Evolutionary conservation across 306 rosid species (phyloP).

Genomic region (Acacia crassicarpa): DNA sequence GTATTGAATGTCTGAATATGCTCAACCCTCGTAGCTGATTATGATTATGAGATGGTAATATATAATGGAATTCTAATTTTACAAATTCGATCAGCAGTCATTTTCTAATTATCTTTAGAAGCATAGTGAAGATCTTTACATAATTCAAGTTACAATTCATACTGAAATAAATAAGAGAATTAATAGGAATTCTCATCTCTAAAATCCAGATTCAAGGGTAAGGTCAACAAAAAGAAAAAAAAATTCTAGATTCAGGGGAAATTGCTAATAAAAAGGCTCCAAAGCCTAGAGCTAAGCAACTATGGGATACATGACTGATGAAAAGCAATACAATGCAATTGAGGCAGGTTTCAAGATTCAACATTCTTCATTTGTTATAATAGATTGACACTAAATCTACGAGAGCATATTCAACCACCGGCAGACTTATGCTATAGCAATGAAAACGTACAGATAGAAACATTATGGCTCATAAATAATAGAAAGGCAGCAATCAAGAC

Average conservation of each 20-base stretch:
- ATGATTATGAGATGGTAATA: slow-evolving; percentile 11
- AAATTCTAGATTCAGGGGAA: neutral
- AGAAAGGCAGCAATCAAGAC: neutral
- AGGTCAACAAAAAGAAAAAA: neutral
- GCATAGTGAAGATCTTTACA: slow-evolving; percentile 36
- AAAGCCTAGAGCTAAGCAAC: slow-evolving; percentile 17
- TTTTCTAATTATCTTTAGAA: slow-evolving; percentile 16
- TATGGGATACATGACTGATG: slow-evolving; percentile 7
- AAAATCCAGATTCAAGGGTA: slow-evolving; percentile 11
- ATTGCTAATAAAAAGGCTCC: neutral
- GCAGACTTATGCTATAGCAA: neutral
- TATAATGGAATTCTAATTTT: slow-evolving; percentile 20
- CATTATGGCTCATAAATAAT: neutral
- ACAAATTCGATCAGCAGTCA: slow-evolving; percentile 23
- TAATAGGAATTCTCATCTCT: slow-evolving; percentile 22
- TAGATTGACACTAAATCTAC: neutral
- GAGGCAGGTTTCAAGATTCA: slow-evolving; percentile 9
- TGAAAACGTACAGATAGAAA: neutral
- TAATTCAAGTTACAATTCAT: slow-evolving; percentile 24
- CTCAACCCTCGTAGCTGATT: neutral
- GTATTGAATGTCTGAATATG: slow-evolving; percentile 3
- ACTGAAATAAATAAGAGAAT: slow-evolving; percentile 4
- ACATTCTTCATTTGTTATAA: slow-evolving; percentile 8
- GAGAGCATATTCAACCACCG: slow-evolving; percentile 5
- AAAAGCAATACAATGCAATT: slow-evolving; percentile 1